phyloP scores from a whole-genome alignment of 306 rosid species.

The Neltuma alba region DNA sequence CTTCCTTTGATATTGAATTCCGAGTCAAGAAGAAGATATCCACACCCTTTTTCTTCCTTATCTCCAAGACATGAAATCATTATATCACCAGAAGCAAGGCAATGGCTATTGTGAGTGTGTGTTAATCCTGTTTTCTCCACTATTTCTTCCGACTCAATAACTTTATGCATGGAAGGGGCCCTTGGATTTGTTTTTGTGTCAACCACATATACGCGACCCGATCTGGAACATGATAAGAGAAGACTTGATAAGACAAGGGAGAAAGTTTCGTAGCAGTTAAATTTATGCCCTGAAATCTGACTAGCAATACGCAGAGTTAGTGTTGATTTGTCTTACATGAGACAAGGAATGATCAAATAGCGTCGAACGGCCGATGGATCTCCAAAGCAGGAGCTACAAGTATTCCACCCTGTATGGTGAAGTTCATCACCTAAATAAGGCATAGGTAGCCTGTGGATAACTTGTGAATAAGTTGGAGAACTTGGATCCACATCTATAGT shows the following conservation, averaged over 20 bases:
- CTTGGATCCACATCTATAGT: constrained; percentile 86
- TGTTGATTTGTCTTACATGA: constrained; percentile 68
- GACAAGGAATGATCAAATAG: constrained; percentile 69
- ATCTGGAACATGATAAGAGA: constrained; percentile 53
- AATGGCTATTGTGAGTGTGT: constrained; percentile 75
- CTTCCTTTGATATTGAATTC: constrained; percentile 83
- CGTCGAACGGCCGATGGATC: constrained; percentile 71
- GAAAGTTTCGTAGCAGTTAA: not conserved
- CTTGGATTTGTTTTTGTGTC: constrained; percentile 82
- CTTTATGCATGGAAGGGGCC: constrained; percentile 86
- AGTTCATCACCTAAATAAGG: constrained; percentile 81
- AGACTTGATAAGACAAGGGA: constrained; percentile 6
- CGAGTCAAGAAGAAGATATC: constrained; percentile 83
- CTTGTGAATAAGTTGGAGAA: constrained; percentile 85
- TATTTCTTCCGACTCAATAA: constrained; percentile 71
- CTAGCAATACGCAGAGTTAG: too few species aligned
- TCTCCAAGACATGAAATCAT: constrained; percentile 81
- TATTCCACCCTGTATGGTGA: constrained; percentile 92
- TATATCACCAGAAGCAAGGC: constrained; percentile 82
- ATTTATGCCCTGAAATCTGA: too few species aligned
- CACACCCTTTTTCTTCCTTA: constrained; percentile 78
- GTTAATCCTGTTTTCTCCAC: constrained; percentile 79
- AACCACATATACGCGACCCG: constrained; percentile 80
- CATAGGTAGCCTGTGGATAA: constrained; percentile 69
- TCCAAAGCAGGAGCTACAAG: constrained; percentile 95